Conservation (phyloP, 495 filamentous ascomycete genomes). For the Darksidea phi region DNA sequence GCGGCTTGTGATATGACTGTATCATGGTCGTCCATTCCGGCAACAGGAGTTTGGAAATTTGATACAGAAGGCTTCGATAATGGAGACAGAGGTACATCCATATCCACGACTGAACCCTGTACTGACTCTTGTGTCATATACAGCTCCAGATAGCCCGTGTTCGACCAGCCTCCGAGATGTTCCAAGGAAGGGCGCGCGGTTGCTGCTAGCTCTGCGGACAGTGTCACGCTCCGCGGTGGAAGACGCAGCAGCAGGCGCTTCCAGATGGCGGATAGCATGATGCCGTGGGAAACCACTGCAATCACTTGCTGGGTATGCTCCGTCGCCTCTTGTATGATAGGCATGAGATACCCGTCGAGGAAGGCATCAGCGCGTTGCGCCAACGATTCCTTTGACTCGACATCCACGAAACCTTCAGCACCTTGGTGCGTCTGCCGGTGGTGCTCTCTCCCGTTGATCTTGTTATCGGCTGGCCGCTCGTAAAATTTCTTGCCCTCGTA, state of each 20-base stretch:
- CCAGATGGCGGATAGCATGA: slow-evolving; percentile 70
- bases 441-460: slow-evolving; percentile 28
- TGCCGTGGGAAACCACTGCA: slow-evolving; percentile 75
- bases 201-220: slow-evolving; percentile 37
- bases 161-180: slow-evolving; percentile 60
- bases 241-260: slow-evolving; percentile 58
- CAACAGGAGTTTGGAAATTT: too few relatives aligned
- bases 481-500: slow-evolving; percentile 58
- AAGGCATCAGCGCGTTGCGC: slow-evolving; percentile 59
- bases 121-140: slow-evolving; percentile 43
- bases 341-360: slow-evolving; percentile 58
- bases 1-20: too few relatives aligned
- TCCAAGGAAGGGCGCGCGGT: slow-evolving; percentile 39
- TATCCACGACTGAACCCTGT: too few relatives aligned
- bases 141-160: slow-evolving; percentile 62
- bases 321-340: slow-evolving; percentile 49
- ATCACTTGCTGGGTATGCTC: slow-evolving; percentile 43
- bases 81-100: neutral
- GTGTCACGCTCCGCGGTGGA: slow-evolving; percentile 44
- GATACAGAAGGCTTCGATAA: too few relatives aligned
- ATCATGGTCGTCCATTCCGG: too few relatives aligned
- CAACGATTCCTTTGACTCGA: slow-evolving; percentile 68
- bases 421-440: slow-evolving; percentile 27
- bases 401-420: slow-evolving; percentile 48
- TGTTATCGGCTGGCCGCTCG: slow-evolving; percentile 13